Evolutionary conservation across 352 stramenopile species (phyloP), one percentile per base, ranked within the genome.

Genomic region (Phytopythium mirpurense): DNA sequence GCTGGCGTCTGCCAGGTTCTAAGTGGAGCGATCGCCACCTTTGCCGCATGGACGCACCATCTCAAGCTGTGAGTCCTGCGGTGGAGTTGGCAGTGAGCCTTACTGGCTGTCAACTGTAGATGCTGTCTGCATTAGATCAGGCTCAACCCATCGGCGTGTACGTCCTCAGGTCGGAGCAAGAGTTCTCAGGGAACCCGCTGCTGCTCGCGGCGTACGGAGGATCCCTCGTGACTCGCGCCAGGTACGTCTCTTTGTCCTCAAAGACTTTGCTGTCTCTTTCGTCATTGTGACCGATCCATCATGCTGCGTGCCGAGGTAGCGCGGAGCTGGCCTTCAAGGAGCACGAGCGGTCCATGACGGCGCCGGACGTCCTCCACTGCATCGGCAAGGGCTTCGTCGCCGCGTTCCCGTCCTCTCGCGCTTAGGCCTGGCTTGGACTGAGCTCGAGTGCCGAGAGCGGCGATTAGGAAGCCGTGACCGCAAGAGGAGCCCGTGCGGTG

Each of bases 311-410:
- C 15, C 18, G 36, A 6, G 6, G 2, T 14, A 89, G 83, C 35
- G 64, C 75, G 1, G 48, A 60, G 16, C 55, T 84, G 48, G 86
- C 88, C n/a, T 96, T 95, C 60, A 56, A 63, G 8, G 32, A 59
- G 45, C 75, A 94, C 47, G 53, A 71, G 19, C 83, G 88, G 18
- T 76, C 79, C 18, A 96, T 93, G 79, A 96, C 86, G 8, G 74
- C 88, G 0, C 85, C 88, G 0, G 88, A 96, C 53, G 64, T 95
- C 18, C 69, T 96, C 48, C 65, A 83, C 31, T 68, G 62, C 34
- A 57, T 93, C 38, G 67, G 71, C 48, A 80, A 86, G 58, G 77
- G 68, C 44, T 89, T 91, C 51, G 48, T 59, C 27, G 67, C 60
- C 9, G 71, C 65, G 11, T 85, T 85, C 27, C 68, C 65, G 7